phyloP scores from a whole-genome alignment of 2,329 filamentous ascomycete species.

The Neofusicoccum cordaticola region DNA sequence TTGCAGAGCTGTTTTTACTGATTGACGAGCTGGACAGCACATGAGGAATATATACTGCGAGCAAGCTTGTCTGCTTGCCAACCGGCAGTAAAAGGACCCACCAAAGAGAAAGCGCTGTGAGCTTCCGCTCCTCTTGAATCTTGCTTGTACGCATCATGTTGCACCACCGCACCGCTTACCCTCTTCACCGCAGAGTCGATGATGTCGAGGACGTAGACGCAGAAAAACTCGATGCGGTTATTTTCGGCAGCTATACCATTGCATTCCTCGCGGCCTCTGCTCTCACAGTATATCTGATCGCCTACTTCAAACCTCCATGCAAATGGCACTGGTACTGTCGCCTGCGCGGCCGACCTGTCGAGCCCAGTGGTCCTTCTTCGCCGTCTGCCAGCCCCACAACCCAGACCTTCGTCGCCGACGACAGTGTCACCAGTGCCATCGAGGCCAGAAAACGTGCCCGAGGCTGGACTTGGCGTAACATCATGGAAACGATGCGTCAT shows the following conservation, averaged over 20 bases:
- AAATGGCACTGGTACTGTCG: background rate
- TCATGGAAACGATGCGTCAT: background rate
- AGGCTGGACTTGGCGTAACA: background rate
- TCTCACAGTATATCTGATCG: background rate
- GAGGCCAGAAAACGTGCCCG: no score
- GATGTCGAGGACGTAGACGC: background rate
- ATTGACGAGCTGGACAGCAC: no score
- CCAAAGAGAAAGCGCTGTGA: no score
- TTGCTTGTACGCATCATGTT: background rate
- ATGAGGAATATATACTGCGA: no score
- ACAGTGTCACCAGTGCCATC: background rate
- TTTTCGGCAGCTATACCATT: background rate
- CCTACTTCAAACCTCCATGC: background rate
- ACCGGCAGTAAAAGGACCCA: no score
- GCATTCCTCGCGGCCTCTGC: conserved; percentile 1
- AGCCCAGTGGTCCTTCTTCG: background rate
- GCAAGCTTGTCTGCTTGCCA: no score
- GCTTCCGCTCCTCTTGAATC: background rate
- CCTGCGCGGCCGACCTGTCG: background rate
- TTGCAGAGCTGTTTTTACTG: no score
- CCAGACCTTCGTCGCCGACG: background rate
- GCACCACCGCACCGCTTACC: background rate
- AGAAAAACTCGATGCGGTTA: background rate
- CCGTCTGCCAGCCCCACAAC: background rate
- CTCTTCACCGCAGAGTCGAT: background rate